These are phyloP conservation scores for Pestalotiopsis sp. DNA, from an alignment of 2,329 filamentous ascomycete genomes.

Conservation along the genomic window DNA sequence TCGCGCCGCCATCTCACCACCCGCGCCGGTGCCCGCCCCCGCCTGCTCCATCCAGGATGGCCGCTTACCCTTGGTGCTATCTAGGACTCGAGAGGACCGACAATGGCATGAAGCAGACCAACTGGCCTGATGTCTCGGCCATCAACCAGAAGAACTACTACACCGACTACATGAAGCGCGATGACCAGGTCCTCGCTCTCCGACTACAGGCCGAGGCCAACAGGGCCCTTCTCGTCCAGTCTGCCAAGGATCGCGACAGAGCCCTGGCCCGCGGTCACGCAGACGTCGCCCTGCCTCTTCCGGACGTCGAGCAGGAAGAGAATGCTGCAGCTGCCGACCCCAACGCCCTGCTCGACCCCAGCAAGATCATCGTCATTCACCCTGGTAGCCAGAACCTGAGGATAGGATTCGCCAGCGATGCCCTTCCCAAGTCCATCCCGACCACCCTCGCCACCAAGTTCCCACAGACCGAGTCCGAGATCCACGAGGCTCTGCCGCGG, in stretches of 20 bases:
- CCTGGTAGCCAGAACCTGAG: conserved; percentile 93
- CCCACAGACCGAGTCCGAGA: conserved; percentile 79
- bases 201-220: conserved; percentile 87
- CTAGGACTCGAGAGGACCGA: conserved; percentile 92
- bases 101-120: conserved; percentile 96
- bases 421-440: conserved; percentile 88
- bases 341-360: conserved; percentile 70
- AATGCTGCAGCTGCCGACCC: conserved; percentile 52
- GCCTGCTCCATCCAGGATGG: neutral
- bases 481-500: conserved; percentile 76
- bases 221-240: conserved; percentile 80
- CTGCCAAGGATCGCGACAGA: conserved; percentile 84
- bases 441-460: conserved; percentile 88
- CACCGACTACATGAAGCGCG: conserved; percentile 97
- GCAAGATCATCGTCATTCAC: conserved; percentile 93
- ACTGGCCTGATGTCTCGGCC: conserved; percentile 87
- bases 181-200: conserved; percentile 91
- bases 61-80: conserved; percentile 16
- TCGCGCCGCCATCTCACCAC: neutral
- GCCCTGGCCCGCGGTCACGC: conserved; percentile 76
- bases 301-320: conserved; percentile 62
- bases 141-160: conserved; percentile 99
- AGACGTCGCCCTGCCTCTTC: conserved; percentile 63
- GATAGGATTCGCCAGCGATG: conserved; percentile 94
- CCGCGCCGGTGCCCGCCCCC: neutral